Evolutionary conservation across 441 rosid genomes (phyloP).

Genomic region (Manihot esculenta): DNA sequence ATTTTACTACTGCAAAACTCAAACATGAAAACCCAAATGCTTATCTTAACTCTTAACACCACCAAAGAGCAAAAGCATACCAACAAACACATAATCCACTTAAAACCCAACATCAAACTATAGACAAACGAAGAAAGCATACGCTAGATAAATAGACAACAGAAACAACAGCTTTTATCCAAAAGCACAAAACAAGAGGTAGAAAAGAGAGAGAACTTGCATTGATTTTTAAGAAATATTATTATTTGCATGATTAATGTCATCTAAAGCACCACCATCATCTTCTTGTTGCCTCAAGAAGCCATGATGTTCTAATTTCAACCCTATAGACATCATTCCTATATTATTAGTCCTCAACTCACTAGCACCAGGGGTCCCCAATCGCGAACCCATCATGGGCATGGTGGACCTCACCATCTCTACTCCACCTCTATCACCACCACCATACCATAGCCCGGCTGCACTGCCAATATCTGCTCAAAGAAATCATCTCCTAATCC

Average conservation of each 20-base stretch:
- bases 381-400: slow-evolving; percentile 54
- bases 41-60: slow-evolving; percentile 1
- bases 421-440: slow-evolving; percentile 14
- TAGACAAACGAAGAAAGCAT: not conserved
- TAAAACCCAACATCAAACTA: not conserved
- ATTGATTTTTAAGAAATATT: slow-evolving; percentile 42
- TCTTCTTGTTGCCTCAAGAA: slow-evolving; percentile 48
- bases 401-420: slow-evolving; percentile 31
- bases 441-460: slow-evolving; percentile 38
- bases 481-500: slow-evolving; percentile 67
- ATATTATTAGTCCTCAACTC: slow-evolving; percentile 28
- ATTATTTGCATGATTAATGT: slow-evolving; percentile 25
- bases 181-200: slow-evolving; percentile 4
- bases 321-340: slow-evolving; percentile 64
- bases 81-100: slow-evolving; percentile 14
- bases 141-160: not conserved
- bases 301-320: slow-evolving; percentile 58
- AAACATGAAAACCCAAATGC: slow-evolving; percentile 24
- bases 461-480: slow-evolving; percentile 67
- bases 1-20: too few relatives aligned
- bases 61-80: slow-evolving; percentile 9
- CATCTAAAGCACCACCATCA: slow-evolving; percentile 24
- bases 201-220: slow-evolving; percentile 27
- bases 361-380: slow-evolving; percentile 36
- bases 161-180: not conserved